A percentile compares a stretch with the other conserved stretches of the same genome.
Conservation (phyloP, 2,329 filamentous ascomycete genomes). For the Colletotrichum cordylinicola region DNA sequence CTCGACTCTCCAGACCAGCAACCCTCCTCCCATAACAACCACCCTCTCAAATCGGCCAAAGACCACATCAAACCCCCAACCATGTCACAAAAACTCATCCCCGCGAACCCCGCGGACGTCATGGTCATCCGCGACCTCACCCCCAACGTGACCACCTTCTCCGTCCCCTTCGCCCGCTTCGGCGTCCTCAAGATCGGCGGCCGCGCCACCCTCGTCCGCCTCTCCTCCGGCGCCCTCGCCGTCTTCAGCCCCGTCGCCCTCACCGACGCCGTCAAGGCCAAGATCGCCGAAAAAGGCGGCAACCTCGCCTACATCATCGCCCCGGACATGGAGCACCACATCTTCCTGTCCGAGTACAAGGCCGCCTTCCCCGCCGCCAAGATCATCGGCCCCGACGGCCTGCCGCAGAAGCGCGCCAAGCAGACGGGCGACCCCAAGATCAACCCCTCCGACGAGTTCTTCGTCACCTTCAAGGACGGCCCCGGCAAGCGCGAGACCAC, state of each 20-base stretch:
- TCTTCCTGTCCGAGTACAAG: constrained; percentile 88
- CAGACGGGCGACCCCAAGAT: constrained; percentile 57
- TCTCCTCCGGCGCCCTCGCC: constrained; percentile 78
- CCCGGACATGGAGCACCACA: constrained; percentile 91
- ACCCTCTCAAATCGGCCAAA: not conserved
- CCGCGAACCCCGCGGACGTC: constrained; percentile 75
- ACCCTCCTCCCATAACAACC: not conserved
- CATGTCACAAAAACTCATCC: constrained; percentile 71
- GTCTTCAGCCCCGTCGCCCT: constrained; percentile 92
- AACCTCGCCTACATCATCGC: constrained; percentile 85
- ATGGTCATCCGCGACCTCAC: constrained; percentile 91
- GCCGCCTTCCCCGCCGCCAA: constrained; percentile 78
- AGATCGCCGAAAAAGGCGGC: constrained; percentile 69
- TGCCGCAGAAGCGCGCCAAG: constrained; percentile 80
- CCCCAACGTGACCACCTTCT: constrained; percentile 78
- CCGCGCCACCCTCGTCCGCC: constrained; percentile 74
- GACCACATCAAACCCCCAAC: constrained; percentile 17
- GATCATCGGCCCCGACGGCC: constrained; percentile 81
- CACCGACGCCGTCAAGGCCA: constrained; percentile 73
- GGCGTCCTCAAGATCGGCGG: constrained; percentile 84
- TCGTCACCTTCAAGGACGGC: constrained; percentile 69
- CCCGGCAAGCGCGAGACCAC: constrained; percentile 51
- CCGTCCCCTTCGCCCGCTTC: constrained; percentile 83
- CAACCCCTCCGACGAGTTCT: constrained; percentile 56
- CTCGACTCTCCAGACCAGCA: constrained; percentile 17